Evolutionary conservation across 2,329 filamentous ascomycete species (phyloP), one percentile per base, ranked within the genome.

Genomic region (Fusarium burgessii): DNA sequence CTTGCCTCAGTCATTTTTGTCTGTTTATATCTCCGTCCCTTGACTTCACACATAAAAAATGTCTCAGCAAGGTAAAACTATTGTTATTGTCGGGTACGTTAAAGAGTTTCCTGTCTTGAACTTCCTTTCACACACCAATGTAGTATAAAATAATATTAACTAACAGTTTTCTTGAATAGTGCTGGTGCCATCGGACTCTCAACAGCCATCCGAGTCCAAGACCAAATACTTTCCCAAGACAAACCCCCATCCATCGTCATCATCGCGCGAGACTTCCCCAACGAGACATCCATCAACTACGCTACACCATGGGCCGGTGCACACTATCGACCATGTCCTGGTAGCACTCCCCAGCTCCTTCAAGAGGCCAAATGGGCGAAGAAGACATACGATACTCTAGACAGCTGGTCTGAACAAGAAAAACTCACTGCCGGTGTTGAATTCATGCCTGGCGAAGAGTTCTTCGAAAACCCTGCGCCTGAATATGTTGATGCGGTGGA

Each of bases 281-380:
- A 12, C 7, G 41, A 61, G 4, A 61, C 58, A 1, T 58, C 51
- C 15, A 46, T 61, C 18, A 61, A 61, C 40, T 61, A 61, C 7
- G 58, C 58, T 17, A 61, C 58, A 10, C 58, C 58, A n/a, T 61
- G 58, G 58, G 58, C 58, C 1, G 58, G 58, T 15, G 58, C 58
- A 10, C 58, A 61, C 29, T 61, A 61, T 17, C 33, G 58, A 9
- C 58, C 58, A 11, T 61, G 51, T n/a, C 58, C 58, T 5, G 58
- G 58, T 2, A 58, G 58, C 2, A 58, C 40, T 3, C 41, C 51
- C 4, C 58, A 61, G 7, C 27, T 61, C 17, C 51, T 57, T 4
- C 58, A 41, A 61, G 58, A 61, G 18, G 58, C 58, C 0, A 2
- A 11, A 20, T 61, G 58, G 58, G 58, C 58, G 1, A 33, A 58